Conservation (phyloP, 2,329 filamentous ascomycete genomes). For the Botrytis tulipae region DNA sequence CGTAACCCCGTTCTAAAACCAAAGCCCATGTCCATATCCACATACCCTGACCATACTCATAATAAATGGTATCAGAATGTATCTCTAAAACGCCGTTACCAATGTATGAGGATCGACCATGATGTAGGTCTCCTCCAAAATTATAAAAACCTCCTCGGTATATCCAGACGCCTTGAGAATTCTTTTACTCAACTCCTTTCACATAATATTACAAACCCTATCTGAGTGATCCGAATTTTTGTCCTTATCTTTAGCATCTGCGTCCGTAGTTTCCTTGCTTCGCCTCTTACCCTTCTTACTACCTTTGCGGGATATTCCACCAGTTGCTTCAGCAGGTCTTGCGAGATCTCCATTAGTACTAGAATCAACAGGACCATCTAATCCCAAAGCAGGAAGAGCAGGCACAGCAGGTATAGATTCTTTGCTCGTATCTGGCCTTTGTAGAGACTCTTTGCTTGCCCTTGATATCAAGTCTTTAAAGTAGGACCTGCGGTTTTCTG, state of each 20-base stretch:
- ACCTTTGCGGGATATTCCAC: conserved; percentile 4
- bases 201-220: conserved; percentile 52
- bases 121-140: not conserved
- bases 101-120: conserved; percentile 5
- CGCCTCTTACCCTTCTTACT: conserved; percentile 26
- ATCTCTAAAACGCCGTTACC: not conserved
- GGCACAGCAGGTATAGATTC: not conserved
- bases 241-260: conserved; percentile 32
- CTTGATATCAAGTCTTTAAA: conserved; percentile 47
- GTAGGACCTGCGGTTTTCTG: conserved; percentile 54
- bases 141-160: not conserved
- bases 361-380: conserved; percentile 18
- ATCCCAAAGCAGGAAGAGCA: conserved; percentile 10
- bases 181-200: not conserved
- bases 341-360: conserved; percentile 16
- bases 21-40: not conserved
- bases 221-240: conserved; percentile 41
- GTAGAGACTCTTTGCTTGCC: conserved; percentile 35
- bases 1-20: not conserved
- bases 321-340: conserved; percentile 4
- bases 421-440: conserved; percentile 23
- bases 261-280: conserved; percentile 27
- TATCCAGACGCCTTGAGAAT: not conserved
- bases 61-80: not conserved
- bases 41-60: not conserved